Conservation (phyloP, 1,139 yeast species). For the Candida sp. region DNA sequence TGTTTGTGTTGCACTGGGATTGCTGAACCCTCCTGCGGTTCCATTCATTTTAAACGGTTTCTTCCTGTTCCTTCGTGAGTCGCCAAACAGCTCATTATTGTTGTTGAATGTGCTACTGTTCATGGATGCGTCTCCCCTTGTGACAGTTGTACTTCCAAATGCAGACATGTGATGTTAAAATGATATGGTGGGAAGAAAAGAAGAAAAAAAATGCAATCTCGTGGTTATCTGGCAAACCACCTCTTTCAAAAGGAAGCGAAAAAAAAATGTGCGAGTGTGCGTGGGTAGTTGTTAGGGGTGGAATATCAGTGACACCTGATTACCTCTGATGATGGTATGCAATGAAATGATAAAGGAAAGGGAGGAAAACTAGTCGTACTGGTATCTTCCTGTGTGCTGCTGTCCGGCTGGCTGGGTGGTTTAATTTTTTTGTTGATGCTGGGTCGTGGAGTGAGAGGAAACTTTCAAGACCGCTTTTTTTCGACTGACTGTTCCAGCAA, state of each 20-base stretch:
- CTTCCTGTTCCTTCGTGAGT: slow-evolving; percentile 21
- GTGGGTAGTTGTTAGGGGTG: neutral
- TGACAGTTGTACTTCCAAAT: slow-evolving; percentile 19
- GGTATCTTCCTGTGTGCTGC: neutral
- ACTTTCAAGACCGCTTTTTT: neutral
- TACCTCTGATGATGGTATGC: neutral
- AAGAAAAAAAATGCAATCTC: neutral
- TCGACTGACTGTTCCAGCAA: no score
- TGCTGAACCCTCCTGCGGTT: neutral
- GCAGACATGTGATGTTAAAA: slow-evolving; percentile 21
- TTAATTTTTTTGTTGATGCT: slow-evolving; percentile 2
- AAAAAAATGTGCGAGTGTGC: neutral
- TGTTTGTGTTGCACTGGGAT: neutral
- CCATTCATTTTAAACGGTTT: slow-evolving; percentile 14
- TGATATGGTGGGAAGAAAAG: neutral
- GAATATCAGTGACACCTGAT: no score
- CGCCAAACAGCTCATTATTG: slow-evolving; percentile 17
- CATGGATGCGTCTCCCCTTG: slow-evolving; percentile 16
- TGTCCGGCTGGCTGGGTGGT: neutral
- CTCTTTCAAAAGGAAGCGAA: neutral
- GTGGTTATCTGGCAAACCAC: neutral
- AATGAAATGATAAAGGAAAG: neutral
- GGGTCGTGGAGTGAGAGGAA: neutral
- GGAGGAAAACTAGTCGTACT: neutral
- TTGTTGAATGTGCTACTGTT: slow-evolving; percentile 7